Conservation (phyloP, 2,329 filamentous ascomycete species). For the Sclerotinia nivalis region DNA sequence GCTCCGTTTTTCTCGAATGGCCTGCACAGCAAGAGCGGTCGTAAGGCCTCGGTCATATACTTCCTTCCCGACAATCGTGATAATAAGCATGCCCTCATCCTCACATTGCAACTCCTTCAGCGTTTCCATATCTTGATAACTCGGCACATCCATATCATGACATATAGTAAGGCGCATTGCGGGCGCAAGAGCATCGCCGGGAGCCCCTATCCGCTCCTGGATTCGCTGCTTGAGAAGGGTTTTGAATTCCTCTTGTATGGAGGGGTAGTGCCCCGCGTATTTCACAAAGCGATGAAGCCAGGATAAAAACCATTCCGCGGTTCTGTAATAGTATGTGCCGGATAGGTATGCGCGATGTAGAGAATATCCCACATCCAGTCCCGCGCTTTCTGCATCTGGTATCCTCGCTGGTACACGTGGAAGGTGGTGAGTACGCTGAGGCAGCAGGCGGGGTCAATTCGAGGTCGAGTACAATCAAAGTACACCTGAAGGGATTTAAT, state of each 20-base stretch:
- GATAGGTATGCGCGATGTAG: background rate
- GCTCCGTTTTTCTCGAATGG: background rate
- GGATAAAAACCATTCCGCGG: background rate
- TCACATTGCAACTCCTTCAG: background rate
- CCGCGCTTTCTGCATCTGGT: background rate
- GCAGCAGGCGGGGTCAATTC: background rate
- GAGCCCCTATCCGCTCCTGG: background rate
- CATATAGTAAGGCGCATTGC: background rate
- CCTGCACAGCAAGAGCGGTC: background rate
- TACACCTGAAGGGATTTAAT: background rate
- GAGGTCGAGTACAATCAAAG: background rate
- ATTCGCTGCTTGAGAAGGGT: background rate
- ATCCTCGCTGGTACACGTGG: background rate
- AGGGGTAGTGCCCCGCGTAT: background rate
- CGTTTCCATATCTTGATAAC: background rate
- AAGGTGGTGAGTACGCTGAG: background rate
- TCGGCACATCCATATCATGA: background rate
- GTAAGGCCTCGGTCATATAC: background rate
- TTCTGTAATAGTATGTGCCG: background rate
- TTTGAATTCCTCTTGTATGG: background rate
- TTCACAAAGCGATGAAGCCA: background rate
- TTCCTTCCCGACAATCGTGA: background rate
- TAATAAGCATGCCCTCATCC: background rate
- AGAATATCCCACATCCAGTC: background rate
- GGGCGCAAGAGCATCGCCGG: background rate